Evolutionary conservation across 1,284 basidiomycete genomes (phyloP).

Genomic region (Leccinum proximum): DNA sequence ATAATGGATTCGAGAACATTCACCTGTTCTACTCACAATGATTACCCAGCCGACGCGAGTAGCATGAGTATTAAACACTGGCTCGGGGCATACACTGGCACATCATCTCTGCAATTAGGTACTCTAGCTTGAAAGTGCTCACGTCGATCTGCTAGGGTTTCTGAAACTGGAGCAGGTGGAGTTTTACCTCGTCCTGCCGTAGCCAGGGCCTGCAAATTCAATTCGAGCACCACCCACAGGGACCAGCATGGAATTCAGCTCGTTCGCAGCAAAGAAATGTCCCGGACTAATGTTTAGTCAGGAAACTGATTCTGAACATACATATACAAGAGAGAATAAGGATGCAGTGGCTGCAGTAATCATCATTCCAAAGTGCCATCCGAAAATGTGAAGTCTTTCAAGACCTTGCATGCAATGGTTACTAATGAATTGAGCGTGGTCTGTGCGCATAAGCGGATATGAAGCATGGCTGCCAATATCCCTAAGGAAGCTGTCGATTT

Average conservation of each 20-base stretch:
- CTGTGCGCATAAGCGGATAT: not conserved
- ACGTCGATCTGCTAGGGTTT: no score
- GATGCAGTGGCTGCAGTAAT: constrained; percentile 23
- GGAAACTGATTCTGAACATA: not conserved
- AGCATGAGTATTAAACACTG: no score
- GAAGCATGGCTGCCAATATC: constrained; percentile 26
- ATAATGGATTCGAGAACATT: no score
- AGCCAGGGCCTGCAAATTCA: no score
- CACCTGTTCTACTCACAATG: no score
- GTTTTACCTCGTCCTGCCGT: no score
- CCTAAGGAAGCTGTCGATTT: constrained; percentile 45
- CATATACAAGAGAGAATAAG: not conserved
- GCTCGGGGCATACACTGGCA: no score
- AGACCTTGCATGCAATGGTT: constrained; percentile 27
- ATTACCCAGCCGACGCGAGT: no score
- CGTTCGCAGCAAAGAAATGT: constrained; percentile 16
- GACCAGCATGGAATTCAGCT: constrained; percentile 31
- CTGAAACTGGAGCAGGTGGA: no score
- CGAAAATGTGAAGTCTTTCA: constrained; percentile 37
- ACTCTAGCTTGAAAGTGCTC: no score
- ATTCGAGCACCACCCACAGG: constrained; percentile 12
- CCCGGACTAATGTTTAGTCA: constrained; percentile 9
- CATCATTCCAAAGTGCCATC: constrained; percentile 37
- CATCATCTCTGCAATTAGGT: no score
- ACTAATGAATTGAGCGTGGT: constrained; percentile 21